Conservation (phyloP, 495 filamentous ascomycete species). For the Sphaerosporella brunnea region DNA sequence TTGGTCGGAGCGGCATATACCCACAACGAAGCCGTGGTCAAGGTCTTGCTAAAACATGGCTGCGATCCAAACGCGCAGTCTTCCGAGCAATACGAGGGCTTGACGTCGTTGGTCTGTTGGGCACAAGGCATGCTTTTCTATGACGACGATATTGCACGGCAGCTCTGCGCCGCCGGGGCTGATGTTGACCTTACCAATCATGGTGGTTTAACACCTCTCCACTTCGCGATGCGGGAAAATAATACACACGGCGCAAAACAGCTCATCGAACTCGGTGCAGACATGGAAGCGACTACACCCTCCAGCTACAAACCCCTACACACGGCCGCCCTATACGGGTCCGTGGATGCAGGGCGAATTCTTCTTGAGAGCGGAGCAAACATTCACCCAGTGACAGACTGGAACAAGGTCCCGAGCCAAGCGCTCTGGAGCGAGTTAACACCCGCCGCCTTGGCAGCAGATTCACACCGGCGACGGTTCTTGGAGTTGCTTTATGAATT, state of each 20-base stretch:
- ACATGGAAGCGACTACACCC: neutral
- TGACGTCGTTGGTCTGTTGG: neutral
- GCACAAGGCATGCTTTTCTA: neutral
- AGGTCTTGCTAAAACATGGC: neutral
- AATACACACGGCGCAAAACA: neutral
- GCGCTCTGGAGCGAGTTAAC: neutral
- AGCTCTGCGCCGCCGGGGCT: neutral
- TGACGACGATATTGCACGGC: neutral
- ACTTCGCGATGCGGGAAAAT: neutral
- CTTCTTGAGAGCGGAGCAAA: neutral
- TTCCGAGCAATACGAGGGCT: neutral
- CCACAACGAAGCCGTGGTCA: neutral
- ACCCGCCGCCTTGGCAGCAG: neutral
- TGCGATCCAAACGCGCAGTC: neutral
- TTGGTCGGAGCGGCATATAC: neutral
- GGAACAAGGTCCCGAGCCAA: neutral
- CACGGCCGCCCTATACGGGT: slow-evolving; percentile 4
- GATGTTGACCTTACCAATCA: neutral
- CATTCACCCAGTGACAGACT: neutral
- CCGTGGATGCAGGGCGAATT: neutral
- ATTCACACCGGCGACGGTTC: neutral
- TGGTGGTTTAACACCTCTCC: neutral
- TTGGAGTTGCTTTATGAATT: neutral
- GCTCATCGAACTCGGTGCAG: neutral
- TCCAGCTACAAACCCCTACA: neutral